Base-by-base conservation (phyloP, 2,329 filamentous ascomycete species). In the Alternaria ventricosa region DNA sequence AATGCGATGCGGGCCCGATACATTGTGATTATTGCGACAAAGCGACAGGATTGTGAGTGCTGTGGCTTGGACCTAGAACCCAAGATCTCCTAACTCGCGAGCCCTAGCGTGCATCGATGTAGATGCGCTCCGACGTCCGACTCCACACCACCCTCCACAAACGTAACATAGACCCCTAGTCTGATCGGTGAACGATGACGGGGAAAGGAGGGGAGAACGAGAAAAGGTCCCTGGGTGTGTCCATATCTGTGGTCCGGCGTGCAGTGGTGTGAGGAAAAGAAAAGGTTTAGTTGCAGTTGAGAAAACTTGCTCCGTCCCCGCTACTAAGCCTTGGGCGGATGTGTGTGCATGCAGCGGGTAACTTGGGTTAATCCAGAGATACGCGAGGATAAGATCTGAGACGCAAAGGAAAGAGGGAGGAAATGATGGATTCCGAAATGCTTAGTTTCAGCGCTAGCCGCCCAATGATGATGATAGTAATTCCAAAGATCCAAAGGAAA, bases 371-470 rank as follows among this genome's bases (percentile, higher is more conserved):
- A 47, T 67, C 58, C 41, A 33, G 28, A 51, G 13, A 51, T 23
- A 23, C 28, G 28, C 18, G 28, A 36, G 28, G 18, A 53, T 15
- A 22, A 53, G 63, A 47, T 30, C 41, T 49, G 51, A 55, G 57
- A 56, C 59, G 50, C 64, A 57, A 55, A 56, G 33, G 27, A 62
- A 49, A 20, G 55, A 13, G 55, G 5, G 41, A 30, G 51, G 66
- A 63, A 66, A 63, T 58, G 55, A 65, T 60, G 33, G 49, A 53
- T 53, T 41, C 65, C 47, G 57, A 65, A 67, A 67, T 69, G 55
- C 64, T 58, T 56, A 60, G 47, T 68, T 64, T 71, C 69, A 74
- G 65, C 69, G 71, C 71, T 74, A 70, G 65, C 71, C 71, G 68
- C 71, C 71, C 71, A 67, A 71, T 72, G 69, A 67, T 70, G 61